These are phyloP conservation scores for Prunus fruticosa DNA, from an alignment of 306 rosid genomes.

Conservation along the genomic window DNA sequence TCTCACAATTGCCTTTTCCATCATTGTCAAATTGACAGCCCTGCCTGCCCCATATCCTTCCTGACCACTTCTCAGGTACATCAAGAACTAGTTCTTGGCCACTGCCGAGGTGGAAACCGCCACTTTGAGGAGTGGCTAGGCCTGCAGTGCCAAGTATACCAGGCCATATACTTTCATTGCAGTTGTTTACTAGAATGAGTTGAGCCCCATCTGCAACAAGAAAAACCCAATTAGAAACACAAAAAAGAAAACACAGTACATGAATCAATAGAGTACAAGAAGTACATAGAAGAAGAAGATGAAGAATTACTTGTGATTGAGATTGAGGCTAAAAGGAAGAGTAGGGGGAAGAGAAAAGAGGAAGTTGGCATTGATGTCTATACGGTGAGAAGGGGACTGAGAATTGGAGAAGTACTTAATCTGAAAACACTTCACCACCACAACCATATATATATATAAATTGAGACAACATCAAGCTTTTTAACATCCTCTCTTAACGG, in stretches of 20 bases:
- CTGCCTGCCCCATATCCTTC: constrained; percentile 94
- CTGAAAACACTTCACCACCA: background rate
- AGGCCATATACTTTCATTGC: constrained; percentile 88
- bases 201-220: constrained; percentile 74
- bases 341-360: constrained; percentile 24
- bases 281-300: constrained; percentile 9
- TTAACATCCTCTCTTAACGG: constrained; percentile 15
- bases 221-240: background rate
- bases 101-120: constrained; percentile 80
- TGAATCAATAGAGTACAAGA: constrained; percentile 7
- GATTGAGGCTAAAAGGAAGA: constrained; percentile 30
- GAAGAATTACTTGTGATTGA: constrained; percentile 43
- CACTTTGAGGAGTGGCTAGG: constrained; percentile 63
- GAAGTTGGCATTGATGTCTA: constrained; percentile 43
- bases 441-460: background rate
- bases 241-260: background rate
- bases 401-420: background rate
- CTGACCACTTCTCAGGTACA: constrained; percentile 80
- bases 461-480: constrained; percentile 34
- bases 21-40: constrained; percentile 63
- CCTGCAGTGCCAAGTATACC: constrained; percentile 88
- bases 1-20: constrained; percentile 68
- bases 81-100: constrained; percentile 71
- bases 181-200: constrained; percentile 80
- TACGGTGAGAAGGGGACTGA: background rate